Base-by-base conservation (phyloP, 164 flowering plant species). In the Vitis riparia region DNA sequence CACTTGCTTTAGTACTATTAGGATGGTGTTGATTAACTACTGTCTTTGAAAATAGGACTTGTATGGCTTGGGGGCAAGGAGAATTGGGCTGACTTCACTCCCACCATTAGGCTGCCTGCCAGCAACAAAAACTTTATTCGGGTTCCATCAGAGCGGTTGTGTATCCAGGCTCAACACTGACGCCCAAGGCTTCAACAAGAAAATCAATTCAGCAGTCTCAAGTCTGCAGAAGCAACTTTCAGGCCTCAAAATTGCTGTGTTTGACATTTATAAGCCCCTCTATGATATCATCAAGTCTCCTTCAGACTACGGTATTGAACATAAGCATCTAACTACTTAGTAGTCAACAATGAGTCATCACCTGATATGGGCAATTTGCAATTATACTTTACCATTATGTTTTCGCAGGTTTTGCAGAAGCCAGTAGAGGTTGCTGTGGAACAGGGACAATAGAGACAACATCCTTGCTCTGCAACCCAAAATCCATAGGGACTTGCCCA, bases 21-120 rank as follows among this genome's bases (percentile, higher is more conserved):
- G 44, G 44, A 37, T 37, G 44, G 44, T 37, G 6, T 37, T 37
- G 44, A 37, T 37, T 3, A 37, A 37, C 44, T 37, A 0, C 44
- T 23, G 44, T 47, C 16, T 48, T 57, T 59, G 37, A 4, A n/a
- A 37, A 61, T 81, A 92, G 99, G 73, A 76, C 47, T 71, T 91
- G 72, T 84, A 94, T 75, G 87, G 84, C 1, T 61, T 81, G 68
- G 99, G 99, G 59, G 99, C 91, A 0, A 86, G 99, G 75, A 89
- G 79, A 72, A 81, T 93, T 62, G 99, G 99, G 9, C 94, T 84
- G 66, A 93, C 96, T 55, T 88, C 97, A 47, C 90, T 92, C 1
- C 91, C 94, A 32, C 97, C 98, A 59, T 44, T 89, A 70, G 99
- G 99, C 29, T 94, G 97, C 71, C 73, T 94, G 37, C 99, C 99